Evolutionary conservation across 768 basidiomycete genomes (phyloP).

Genomic region (Pleurotus giganteus): DNA sequence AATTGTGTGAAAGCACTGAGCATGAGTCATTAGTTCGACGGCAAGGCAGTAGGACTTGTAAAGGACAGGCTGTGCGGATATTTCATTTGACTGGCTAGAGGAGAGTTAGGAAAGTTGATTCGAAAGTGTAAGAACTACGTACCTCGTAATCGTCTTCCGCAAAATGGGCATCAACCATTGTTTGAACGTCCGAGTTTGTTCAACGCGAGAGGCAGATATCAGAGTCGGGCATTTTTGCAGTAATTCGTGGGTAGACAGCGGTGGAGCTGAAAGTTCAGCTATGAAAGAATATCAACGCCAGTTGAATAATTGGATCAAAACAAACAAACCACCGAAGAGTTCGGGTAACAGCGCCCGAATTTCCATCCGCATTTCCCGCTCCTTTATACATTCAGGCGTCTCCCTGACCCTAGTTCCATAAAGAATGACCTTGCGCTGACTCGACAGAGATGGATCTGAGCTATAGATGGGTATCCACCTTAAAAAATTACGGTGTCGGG

Average conservation of each 20-base stretch:
- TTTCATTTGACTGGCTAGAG: conserved; percentile 21
- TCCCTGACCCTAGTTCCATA: conserved; percentile 69
- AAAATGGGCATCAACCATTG: conserved; percentile 77
- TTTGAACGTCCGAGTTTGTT: conserved; percentile 68
- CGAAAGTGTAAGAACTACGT: conserved; percentile 11
- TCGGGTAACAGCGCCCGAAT: conserved; percentile 62
- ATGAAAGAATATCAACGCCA: neutral
- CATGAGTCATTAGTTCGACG: conserved; percentile 56
- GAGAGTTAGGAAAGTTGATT: neutral
- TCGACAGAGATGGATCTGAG: conserved; percentile 54
- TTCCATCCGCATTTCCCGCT: conserved; percentile 70
- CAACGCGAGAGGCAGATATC: conserved; percentile 61
- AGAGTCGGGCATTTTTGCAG: conserved; percentile 43
- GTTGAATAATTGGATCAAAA: neutral
- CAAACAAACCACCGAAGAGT: conserved; percentile 57
- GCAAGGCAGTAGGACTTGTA: conserved; percentile 55
- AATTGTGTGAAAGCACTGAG: conserved; percentile 65
- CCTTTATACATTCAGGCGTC: conserved; percentile 68
- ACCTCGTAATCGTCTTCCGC: conserved; percentile 53
- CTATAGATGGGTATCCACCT: conserved; percentile 71
- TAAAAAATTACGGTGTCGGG: conserved; percentile 69
- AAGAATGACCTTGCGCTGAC: conserved; percentile 67
- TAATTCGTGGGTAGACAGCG: conserved; percentile 37
- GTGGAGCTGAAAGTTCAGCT: conserved; percentile 29
- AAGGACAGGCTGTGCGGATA: conserved; percentile 32